These are phyloP conservation scores for Plantago elongata DNA, from an alignment of 257 asterid genomes.

Conservation along the genomic window DNA sequence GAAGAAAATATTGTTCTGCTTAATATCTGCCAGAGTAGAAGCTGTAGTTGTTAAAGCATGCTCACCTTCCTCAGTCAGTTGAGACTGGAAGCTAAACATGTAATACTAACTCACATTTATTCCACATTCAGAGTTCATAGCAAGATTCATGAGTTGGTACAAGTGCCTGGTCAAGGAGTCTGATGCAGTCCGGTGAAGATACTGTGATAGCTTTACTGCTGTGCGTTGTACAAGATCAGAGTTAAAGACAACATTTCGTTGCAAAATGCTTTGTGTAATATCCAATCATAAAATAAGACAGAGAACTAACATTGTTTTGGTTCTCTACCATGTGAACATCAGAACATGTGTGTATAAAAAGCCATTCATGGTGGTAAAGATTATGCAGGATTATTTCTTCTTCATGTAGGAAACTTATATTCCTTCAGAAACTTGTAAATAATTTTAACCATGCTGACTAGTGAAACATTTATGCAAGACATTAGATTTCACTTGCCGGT, in stretches of 20 bases:
- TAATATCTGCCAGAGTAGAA: neutral
- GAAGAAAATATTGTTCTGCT: neutral
- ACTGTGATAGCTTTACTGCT: constrained; percentile 7
- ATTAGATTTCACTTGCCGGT: neutral
- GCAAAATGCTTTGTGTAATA: constrained; percentile 16
- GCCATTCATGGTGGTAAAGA: constrained; percentile 10
- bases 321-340: constrained; percentile 21
- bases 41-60: neutral
- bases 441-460: neutral
- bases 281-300: constrained; percentile 24
- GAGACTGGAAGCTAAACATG: constrained; percentile 6
- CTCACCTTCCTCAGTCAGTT: neutral
- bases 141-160: constrained; percentile 59
- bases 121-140: constrained; percentile 55
- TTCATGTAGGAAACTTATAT: constrained; percentile 3
- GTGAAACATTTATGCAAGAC: too few species aligned
- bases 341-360: constrained; percentile 16
- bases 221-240: constrained; percentile 19
- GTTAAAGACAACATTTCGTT: constrained; percentile 21
- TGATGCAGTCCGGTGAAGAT: constrained; percentile 4
- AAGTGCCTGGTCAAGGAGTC: constrained; percentile 34
- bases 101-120: constrained; percentile 8
- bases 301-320: constrained; percentile 13
- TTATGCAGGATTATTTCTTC: constrained; percentile 17
- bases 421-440: constrained; percentile 11